phyloP scores from a whole-genome alignment of 2,329 filamentous ascomycete genomes.

The Oidium heveae region DNA sequence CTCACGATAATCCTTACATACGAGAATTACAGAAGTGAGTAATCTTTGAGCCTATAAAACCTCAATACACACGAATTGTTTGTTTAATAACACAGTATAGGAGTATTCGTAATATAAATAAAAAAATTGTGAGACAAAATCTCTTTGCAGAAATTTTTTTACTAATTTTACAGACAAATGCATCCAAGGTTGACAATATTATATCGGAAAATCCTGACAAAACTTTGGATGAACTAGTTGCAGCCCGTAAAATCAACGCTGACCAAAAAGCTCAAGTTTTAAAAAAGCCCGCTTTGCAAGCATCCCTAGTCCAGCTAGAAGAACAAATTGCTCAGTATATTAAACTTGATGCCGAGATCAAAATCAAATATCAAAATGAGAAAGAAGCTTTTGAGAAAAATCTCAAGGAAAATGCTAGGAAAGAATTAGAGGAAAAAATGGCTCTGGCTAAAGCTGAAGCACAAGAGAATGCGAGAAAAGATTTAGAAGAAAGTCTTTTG shows the following conservation, averaged over 20 bases:
- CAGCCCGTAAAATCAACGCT: slow-evolving; percentile 47
- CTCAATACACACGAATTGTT: background rate
- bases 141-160: background rate
- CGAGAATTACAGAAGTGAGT: slow-evolving; percentile 70
- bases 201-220: slow-evolving; percentile 44
- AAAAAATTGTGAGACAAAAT: slow-evolving; percentile 58
- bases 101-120: slow-evolving; percentile 74
- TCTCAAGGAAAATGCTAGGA: slow-evolving; percentile 23
- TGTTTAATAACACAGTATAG: slow-evolving; percentile 19
- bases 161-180: slow-evolving; percentile 29
- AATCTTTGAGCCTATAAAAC: background rate
- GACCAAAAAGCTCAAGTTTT: slow-evolving; percentile 55
- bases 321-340: slow-evolving; percentile 51
- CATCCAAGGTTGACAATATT: slow-evolving; percentile 45
- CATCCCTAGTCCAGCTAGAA: slow-evolving; percentile 42
- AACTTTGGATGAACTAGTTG: slow-evolving; percentile 47
- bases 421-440: slow-evolving; percentile 22
- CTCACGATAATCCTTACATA: slow-evolving; percentile 51
- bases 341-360: slow-evolving; percentile 51
- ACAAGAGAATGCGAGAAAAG: slow-evolving; percentile 27
- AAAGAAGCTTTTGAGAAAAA: slow-evolving; percentile 35
- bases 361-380: slow-evolving; percentile 29
- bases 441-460: slow-evolving; percentile 23
- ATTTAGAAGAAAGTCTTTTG: slow-evolving; percentile 38
- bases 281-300: slow-evolving; percentile 50